Evolutionary conservation across 805 yeast genomes (phyloP).

Genomic region (Saccharomycopsis sp.): DNA sequence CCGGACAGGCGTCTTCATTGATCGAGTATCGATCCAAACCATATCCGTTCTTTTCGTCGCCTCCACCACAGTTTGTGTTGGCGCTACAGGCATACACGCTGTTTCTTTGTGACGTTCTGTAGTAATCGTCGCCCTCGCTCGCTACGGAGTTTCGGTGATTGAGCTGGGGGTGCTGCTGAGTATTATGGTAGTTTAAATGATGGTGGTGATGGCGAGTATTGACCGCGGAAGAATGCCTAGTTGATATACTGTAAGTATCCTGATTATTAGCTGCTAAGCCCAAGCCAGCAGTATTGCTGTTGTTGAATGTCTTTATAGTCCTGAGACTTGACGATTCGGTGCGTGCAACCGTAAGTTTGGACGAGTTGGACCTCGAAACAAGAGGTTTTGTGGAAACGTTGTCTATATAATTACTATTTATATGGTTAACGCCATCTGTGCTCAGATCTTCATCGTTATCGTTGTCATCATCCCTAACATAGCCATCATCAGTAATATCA

Average conservation of each 20-base stretch:
- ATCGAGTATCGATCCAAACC: conserved; percentile 12
- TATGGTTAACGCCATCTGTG: background rate
- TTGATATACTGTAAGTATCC: background rate
- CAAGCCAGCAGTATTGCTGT: background rate
- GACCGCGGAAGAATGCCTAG: background rate
- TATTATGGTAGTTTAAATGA: background rate
- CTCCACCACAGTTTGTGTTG: background rate
- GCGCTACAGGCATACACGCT: background rate
- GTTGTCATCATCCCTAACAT: background rate
- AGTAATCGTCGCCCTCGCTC: conserved; percentile 32
- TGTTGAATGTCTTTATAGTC: conserved; percentile 5
- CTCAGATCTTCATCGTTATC: background rate
- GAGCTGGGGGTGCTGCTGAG: background rate
- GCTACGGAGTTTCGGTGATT: conserved; percentile 25
- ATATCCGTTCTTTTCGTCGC: conserved; percentile 5
- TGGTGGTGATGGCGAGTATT: background rate
- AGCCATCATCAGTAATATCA: background rate
- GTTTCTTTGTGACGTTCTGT: background rate
- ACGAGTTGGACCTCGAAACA: conserved; percentile 15
- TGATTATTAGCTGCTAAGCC: background rate
- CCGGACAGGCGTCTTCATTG: conserved; percentile 2
- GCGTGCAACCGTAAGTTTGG: conserved; percentile 3
- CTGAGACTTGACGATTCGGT: conserved; percentile 1
- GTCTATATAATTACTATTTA: conserved; percentile 2
- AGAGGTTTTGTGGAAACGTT: conserved; percentile 16